Base-by-base conservation (phyloP, 352 stramenopile species). In the Globisporangium sylvaticum region DNA sequence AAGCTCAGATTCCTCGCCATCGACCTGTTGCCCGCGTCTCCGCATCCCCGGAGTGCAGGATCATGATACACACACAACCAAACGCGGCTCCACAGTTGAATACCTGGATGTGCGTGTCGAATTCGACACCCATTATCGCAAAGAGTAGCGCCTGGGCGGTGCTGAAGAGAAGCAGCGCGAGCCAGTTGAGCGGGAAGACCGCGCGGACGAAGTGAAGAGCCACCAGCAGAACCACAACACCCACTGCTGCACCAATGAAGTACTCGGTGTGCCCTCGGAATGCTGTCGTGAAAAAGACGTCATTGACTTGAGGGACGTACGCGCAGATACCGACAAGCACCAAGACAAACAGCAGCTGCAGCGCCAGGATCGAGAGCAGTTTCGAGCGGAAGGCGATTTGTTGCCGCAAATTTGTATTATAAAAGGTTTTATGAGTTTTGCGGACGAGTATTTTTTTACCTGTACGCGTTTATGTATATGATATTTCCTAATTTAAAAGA, bases 21-120 rank as follows among this genome's bases (percentile, higher is more conserved):
- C n/a, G n/a, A n/a, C n/a, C 8, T n/a, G 20, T n/a, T 56, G n/a
- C n/a, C n/a, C n/a, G 25, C 58, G 18, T 6, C 34, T 25, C 46
- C 66, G 68, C 31, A 74, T n/a, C 10, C 42, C 73, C 70, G 1
- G 77, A 76, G 5, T 83, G 62, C 15, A 74, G 32, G 3, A 83
- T 74, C 67, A 84, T 81, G 59, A 84, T 61, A 27, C 71, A 65
- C 46, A 84, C 67, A 37, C 74, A 83, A 57, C 76, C 76, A 63
- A 85, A 87, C 3, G 80, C 60, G 2, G 78, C 68, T 4, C 69
- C 68, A 4, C 77, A 79, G 15, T 75, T 81, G 66, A 81, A 68
- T 50, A 89, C 75, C 67, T n/a, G n/a, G n/a, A 87, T 1, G 69
- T 83, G 55, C 72, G 76, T 76, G 56, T 72, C 67, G 37, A 80